Evolutionary conservation across 768 basidiomycete species (phyloP), one percentile per base, ranked within the genome.

Genomic region (Myochromella boudieri): DNA sequence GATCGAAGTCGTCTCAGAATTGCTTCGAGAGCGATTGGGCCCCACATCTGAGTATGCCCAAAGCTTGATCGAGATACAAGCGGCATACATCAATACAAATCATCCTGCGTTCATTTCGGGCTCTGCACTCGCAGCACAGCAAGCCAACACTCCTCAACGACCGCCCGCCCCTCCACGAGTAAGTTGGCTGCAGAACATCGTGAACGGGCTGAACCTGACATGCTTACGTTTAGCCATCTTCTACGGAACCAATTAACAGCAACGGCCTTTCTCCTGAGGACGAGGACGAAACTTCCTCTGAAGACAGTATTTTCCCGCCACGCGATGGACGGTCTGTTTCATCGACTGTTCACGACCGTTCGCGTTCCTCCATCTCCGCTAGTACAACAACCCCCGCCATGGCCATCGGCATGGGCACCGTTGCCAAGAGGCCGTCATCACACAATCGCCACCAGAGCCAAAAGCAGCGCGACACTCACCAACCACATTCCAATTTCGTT

Each of bases 1-100:
- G 15, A 86, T 99, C 52, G 97, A 99, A 64, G 90, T 88, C 12
- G 92, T 99, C n/a, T 97, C 94, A 0, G 97, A 98, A 59, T 78
- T 99, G 12, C 72, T 99, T 28, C 82, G 94, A 39, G 97, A 99
- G 67, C 85, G 97, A 6, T 78, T 99, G 11, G 95, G 95, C 1
- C 97, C 97, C 1, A 97, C 97, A 0, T 93, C 91, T 2, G 89
- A 94, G n/a, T 98, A 98, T 65, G 87, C 95, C 0, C 89, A 92
- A 56, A 94, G 91, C 60, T 74, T 99, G 58, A 97, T 99, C 57
- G 83, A 87, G 57, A 99, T 99, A 39, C 97, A 99, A 67, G 93
- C 93, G 1, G 95, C 97, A 9, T 99, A 99, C 63, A 98, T 99
- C 76, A 99, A 99, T 66, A 98, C 95, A 46, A 98, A 98, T 65